phyloP scores from a whole-genome alignment of 2,329 filamentous ascomycete species.

The Penicillium occitanis region DNA sequence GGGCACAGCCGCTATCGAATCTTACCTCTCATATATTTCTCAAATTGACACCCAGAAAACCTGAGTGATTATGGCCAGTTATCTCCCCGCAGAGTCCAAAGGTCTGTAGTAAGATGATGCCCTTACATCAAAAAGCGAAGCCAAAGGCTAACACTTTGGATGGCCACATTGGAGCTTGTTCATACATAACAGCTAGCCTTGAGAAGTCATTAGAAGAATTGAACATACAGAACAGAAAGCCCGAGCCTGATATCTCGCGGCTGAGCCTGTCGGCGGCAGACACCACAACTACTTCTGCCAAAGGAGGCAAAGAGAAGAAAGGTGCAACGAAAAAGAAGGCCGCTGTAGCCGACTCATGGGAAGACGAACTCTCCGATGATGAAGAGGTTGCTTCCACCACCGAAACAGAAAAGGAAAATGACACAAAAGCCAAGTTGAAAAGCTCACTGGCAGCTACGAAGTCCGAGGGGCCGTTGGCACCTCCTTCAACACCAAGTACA shows the following conservation, averaged over 20 bases:
- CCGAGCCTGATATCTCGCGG: conserved; percentile 31
- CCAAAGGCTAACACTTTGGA: background rate
- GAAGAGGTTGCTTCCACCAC: conserved; percentile 28
- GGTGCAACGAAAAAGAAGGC: conserved; percentile 34
- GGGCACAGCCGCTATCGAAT: background rate
- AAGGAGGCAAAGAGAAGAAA: conserved; percentile 27
- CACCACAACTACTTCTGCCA: background rate
- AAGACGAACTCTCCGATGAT: conserved; percentile 63
- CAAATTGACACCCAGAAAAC: background rate
- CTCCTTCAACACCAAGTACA: conserved; percentile 64
- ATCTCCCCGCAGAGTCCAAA: conserved; percentile 22
- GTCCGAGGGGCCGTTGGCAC: conserved; percentile 47
- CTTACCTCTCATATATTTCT: background rate
- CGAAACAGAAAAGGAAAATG: conserved; percentile 30
- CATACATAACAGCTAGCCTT: conserved; percentile 13
- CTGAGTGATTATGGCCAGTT: conserved; percentile 16
- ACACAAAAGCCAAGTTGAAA: conserved; percentile 18
- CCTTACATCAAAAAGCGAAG: background rate
- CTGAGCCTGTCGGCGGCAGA: conserved; percentile 21
- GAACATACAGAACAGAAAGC: conserved; percentile 32
- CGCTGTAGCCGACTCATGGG: conserved; percentile 69
- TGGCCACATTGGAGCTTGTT: background rate
- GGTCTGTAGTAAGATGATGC: conserved; percentile 23
- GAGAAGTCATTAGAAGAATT: conserved; percentile 23
- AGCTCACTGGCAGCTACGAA: conserved; percentile 30